Evolutionary conservation across 345 rosid genomes (phyloP).

Genomic region (Pelargonium nanum): DNA sequence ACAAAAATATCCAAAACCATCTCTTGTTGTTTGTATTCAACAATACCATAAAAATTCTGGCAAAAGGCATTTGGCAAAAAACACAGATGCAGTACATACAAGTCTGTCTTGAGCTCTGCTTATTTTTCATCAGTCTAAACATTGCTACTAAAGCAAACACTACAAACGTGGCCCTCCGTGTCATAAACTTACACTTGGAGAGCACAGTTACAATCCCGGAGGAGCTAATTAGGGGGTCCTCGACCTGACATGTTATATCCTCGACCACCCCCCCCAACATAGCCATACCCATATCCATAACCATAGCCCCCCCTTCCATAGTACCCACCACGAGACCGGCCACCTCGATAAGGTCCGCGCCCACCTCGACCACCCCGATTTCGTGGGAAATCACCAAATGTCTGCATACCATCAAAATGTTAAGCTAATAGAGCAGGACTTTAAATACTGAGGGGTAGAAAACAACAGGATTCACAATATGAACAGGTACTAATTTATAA

Average conservation of each 20-base stretch:
- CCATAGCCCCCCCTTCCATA: neutral
- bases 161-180: too few relatives aligned
- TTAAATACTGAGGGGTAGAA: neutral
- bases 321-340: neutral
- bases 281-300: neutral
- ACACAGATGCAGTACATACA: too few relatives aligned
- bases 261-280: neutral
- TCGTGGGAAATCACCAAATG: neutral
- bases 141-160: too few relatives aligned
- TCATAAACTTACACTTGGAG: too few relatives aligned
- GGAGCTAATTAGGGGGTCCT: neutral
- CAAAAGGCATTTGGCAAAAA: too few relatives aligned
- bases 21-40: too few relatives aligned
- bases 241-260: too few relatives aligned
- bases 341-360: neutral
- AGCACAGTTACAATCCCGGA: neutral
- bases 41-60: too few relatives aligned
- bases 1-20: too few relatives aligned
- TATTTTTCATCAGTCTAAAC: too few relatives aligned
- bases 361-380: neutral
- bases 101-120: too few relatives aligned
- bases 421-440: neutral
- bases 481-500: neutral
- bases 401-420: neutral
- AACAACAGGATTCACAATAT: neutral